phyloP scores from a whole-genome alignment of 1,284 basidiomycete species.

The Microbotryum scabiosae region DNA sequence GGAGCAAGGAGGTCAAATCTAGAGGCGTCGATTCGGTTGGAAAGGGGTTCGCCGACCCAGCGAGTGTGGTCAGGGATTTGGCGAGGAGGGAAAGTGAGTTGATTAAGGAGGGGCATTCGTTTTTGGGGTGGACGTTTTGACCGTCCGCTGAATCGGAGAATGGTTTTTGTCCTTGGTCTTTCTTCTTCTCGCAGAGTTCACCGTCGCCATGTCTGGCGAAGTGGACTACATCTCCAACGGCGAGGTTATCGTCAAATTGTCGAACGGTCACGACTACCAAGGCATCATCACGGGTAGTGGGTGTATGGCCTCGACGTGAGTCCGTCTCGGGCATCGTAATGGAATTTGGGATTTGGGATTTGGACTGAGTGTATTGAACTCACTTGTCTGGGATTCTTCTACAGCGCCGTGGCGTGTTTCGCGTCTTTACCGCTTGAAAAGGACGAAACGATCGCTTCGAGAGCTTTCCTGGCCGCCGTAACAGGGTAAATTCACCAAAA shows the following conservation, averaged over 20 bases:
- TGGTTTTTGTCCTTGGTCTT: neutral
- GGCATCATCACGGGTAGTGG: constrained; percentile 81
- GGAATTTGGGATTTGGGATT: constrained; percentile 4
- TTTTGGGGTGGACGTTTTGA: neutral
- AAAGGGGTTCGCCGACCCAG: constrained; percentile 64
- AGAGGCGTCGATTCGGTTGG: constrained; percentile 84
- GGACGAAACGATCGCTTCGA: constrained; percentile 2
- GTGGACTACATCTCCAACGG: constrained; percentile 85
- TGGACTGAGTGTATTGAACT: no score
- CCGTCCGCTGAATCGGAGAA: no score
- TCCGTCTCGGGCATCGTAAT: constrained; percentile 36
- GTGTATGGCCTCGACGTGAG: constrained; percentile 71
- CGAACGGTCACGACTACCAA: constrained; percentile 69
- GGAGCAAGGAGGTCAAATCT: constrained; percentile 66
- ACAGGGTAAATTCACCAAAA: constrained; percentile 58
- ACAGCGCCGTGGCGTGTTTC: constrained; percentile 48
- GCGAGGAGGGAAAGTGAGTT: constrained; percentile 66
- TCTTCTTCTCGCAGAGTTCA: constrained; percentile 51
- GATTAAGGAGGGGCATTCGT: neutral
- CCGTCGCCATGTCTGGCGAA: constrained; percentile 74
- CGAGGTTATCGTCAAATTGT: constrained; percentile 53
- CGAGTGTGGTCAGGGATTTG: constrained; percentile 57
- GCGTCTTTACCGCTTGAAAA: constrained; percentile 41
- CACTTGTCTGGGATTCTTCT: constrained; percentile 4
- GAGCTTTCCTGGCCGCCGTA: constrained; percentile 65